phyloP scores from a whole-genome alignment of 768 basidiomycete genomes.

The Hebeloma cylindrosporum region DNA sequence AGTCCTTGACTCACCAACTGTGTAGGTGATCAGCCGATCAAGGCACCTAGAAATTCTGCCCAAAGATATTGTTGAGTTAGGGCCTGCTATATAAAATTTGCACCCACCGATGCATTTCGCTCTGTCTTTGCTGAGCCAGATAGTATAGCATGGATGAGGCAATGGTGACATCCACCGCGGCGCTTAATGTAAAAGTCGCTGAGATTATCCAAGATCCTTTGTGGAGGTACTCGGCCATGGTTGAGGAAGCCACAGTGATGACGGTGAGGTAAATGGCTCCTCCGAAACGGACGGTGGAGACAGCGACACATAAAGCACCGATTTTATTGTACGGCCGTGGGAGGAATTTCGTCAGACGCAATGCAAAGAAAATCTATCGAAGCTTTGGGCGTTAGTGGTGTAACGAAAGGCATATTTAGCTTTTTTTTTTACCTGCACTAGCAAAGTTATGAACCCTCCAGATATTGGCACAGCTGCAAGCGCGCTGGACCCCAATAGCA shows the following conservation, averaged over 20 bases:
- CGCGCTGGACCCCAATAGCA: slow-evolving; percentile 21
- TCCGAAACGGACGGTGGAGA: slow-evolving; percentile 22
- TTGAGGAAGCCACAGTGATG: slow-evolving; percentile 16
- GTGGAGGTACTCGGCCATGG: slow-evolving; percentile 16
- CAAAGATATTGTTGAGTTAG: not conserved
- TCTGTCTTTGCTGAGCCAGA: slow-evolving; percentile 15
- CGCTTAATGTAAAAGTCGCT: slow-evolving; percentile 23
- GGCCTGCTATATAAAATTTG: not conserved
- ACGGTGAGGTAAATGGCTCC: slow-evolving; percentile 23
- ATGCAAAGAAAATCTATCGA: slow-evolving; percentile 32
- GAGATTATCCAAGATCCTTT: slow-evolving; percentile 29
- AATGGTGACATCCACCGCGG: slow-evolving; percentile 28
- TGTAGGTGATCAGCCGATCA: slow-evolving; percentile 28
- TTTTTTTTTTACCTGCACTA: slow-evolving; percentile 27
- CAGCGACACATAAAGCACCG: slow-evolving; percentile 22
- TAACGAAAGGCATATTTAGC: not conserved
- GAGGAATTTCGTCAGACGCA: slow-evolving; percentile 30
- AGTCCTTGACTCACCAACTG: slow-evolving; percentile 27
- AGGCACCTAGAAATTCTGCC: slow-evolving; percentile 25
- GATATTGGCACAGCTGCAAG: slow-evolving; percentile 23
- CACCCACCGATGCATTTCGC: slow-evolving; percentile 21
- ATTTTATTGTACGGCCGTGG: slow-evolving; percentile 24
- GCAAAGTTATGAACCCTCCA: slow-evolving; percentile 29
- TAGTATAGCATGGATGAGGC: slow-evolving; percentile 29
- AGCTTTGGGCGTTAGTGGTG: not conserved